Evolutionary conservation across 2,329 filamentous ascomycete genomes (phyloP), one percentile per base, ranked within the genome.

Genomic region (Epichloe sylvatica): DNA sequence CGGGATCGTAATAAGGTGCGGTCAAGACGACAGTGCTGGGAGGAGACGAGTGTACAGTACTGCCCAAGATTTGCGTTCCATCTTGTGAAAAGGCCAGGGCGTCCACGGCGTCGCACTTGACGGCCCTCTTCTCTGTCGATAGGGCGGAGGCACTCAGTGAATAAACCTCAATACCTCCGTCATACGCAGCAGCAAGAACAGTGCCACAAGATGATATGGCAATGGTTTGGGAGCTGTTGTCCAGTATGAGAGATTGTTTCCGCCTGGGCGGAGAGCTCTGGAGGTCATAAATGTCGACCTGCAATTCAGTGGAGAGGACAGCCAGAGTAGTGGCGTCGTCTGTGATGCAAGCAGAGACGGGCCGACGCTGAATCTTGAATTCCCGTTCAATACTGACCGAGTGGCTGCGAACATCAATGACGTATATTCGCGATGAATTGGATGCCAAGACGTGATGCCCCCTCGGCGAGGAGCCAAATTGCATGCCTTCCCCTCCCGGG

Each of bases 111-210:
- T 86, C 81, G 59, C 86, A 91, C 59, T 89, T 87, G 51, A 91
- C 85, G 11, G 85, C 78, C 56, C 86, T 75, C 58, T 83, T 76
- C 56, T 89, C 83, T 0, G 78, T 84, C 12, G 77, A 65, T 30
- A 83, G 59, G 25, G 78, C 80, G 48, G 73, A 77, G 2, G 81
- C 72, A 45, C 78, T 78, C 38, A 94, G 70, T 5, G 87, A 85
- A 30, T 86, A 81, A 0, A 95, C 85, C 64, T 95, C 89, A 54
- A 95, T 90, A n/a, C 86, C 86, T 49, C 86, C 85, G 60, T 88
- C 81, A 64, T 90, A 94, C 7, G 88, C 88, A 15, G 87, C 84
- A 23, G 89, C 89, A 43, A 95, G 68, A 13, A 95, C 85, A 41
- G 83, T 81, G 23, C 86, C 87, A 54, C 84, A 86, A 1, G 88